Conservation (phyloP, 371 early-diverging fungal genomes). For the Rhizopus sp. region DNA sequence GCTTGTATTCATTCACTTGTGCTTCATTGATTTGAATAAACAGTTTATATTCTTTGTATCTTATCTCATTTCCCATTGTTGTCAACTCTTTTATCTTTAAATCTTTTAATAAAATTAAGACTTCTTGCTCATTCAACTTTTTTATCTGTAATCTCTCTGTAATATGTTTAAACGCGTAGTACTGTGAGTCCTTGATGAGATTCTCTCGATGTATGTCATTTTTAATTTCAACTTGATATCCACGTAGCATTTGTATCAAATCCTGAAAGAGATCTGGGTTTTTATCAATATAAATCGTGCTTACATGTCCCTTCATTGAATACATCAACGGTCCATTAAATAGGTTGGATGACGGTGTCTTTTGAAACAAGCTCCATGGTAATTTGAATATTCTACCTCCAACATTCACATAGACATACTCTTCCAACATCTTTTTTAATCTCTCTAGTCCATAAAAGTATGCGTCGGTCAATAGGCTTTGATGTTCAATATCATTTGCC, state of each 20-base stretch:
- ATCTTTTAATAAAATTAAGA: too few relatives aligned
- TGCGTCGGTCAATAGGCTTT: conserved; percentile 54
- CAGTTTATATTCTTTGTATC: conserved; percentile 22
- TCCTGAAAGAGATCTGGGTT: conserved; percentile 65
- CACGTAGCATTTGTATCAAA: conserved; percentile 60
- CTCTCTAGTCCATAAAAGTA: conserved; percentile 54
- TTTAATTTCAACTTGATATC: conserved; percentile 60
- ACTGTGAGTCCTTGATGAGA: conserved; percentile 61
- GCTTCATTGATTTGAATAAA: conserved; percentile 39
- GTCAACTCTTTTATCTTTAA: neutral
- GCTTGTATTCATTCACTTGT: too few relatives aligned
- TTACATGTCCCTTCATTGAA: conserved; percentile 17
- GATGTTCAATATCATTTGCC: conserved; percentile 48
- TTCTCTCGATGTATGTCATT: conserved; percentile 66
- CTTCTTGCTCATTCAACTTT: conserved; percentile 31
- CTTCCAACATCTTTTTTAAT: conserved; percentile 44
- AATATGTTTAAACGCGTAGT: conserved; percentile 57
- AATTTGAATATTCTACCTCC: conserved; percentile 48
- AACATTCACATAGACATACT: conserved; percentile 49
- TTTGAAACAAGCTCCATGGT: conserved; percentile 41
- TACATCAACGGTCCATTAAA: conserved; percentile 51
- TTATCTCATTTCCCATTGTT: neutral
- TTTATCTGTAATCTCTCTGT: conserved; percentile 47
- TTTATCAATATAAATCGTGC: conserved; percentile 54
- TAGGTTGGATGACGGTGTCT: conserved; percentile 35